Conservation (phyloP, 2,329 filamentous ascomycete species). For the Aspergillus caelatus region DNA sequence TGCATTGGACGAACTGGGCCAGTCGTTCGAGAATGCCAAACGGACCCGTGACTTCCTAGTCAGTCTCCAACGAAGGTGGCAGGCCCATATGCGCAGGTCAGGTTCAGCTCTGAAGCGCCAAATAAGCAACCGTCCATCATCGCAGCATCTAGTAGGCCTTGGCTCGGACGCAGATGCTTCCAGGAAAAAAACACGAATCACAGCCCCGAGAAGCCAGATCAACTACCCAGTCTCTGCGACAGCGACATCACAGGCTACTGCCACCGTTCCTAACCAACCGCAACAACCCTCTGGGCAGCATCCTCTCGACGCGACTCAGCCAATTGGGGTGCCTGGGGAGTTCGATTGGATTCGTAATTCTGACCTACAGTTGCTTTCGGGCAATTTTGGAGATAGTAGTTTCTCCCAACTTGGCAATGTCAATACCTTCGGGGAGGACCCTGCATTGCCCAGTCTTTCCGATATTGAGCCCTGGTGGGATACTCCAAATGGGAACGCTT, state of each 20-base stretch:
- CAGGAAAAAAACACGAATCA: conserved; percentile 29
- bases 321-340: conserved; percentile 19
- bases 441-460: conserved; percentile 21
- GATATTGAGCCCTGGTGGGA: conserved; percentile 40
- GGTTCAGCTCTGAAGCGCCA: conserved; percentile 33
- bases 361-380: conserved; percentile 30
- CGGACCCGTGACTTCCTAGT: conserved; percentile 43
- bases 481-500: conserved; percentile 20
- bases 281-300: not conserved
- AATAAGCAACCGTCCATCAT: conserved; percentile 25
- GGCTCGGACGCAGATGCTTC: conserved; percentile 15
- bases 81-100: conserved; percentile 37
- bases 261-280: not conserved
- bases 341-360: conserved; percentile 35
- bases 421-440: conserved; percentile 13
- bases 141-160: conserved; percentile 13
- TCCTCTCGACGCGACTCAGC: conserved; percentile 13
- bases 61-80: conserved; percentile 43
- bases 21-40: conserved; percentile 45
- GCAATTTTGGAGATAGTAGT: conserved; percentile 17
- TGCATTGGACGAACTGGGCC: conserved; percentile 45
- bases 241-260: not conserved
- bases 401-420: conserved; percentile 23
- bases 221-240: conserved; percentile 8
- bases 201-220: conserved; percentile 5